A percentile compares a stretch with the other conserved stretches of the same genome.
These are phyloP conservation scores for Phytophthora syringae DNA, from an alignment of 352 stramenopile genomes.

Conservation along the genomic window DNA sequence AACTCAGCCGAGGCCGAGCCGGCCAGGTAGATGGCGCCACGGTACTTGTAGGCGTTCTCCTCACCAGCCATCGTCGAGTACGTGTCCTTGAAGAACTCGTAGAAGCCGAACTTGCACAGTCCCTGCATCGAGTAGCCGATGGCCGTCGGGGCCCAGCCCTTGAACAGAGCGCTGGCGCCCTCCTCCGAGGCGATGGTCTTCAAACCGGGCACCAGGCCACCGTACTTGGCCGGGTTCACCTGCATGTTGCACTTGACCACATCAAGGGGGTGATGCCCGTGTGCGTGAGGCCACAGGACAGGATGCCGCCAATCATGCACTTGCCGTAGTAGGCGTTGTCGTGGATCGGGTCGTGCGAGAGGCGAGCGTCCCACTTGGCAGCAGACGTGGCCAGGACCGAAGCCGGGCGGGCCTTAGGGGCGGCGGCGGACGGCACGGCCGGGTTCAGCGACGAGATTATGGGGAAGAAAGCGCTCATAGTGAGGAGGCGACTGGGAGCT, in stretches of 20 bases:
- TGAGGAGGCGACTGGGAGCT: constrained; percentile 33
- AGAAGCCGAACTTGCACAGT: constrained; percentile 95
- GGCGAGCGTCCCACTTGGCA: constrained; percentile 82
- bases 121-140: constrained; percentile 93
- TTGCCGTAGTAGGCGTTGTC: constrained; percentile 94
- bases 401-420: constrained; percentile 39
- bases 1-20: constrained; percentile 94
- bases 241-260: constrained; percentile 97
- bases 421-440: constrained; percentile 45
- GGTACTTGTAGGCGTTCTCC: constrained; percentile 94
- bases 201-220: constrained; percentile 74
- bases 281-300: constrained; percentile 94
- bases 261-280: constrained; percentile 93
- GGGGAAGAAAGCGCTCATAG: constrained; percentile 82
- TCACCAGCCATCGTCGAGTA: constrained; percentile 92
- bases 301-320: constrained; percentile 93
- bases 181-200: constrained; percentile 91
- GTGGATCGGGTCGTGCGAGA: constrained; percentile 83
- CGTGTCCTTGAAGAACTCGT: constrained; percentile 96
- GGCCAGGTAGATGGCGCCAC: constrained; percentile 91
- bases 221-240: constrained; percentile 90
- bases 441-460: constrained; percentile 78
- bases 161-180: constrained; percentile 83
- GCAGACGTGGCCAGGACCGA: constrained; percentile 79
- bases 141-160: constrained; percentile 92